Percentiles rank a stretch among this genome's conserved stretches.
Evolutionary conservation across 1,139 yeast genomes (phyloP).

Genomic region (Yamadazyma dushanensis): DNA sequence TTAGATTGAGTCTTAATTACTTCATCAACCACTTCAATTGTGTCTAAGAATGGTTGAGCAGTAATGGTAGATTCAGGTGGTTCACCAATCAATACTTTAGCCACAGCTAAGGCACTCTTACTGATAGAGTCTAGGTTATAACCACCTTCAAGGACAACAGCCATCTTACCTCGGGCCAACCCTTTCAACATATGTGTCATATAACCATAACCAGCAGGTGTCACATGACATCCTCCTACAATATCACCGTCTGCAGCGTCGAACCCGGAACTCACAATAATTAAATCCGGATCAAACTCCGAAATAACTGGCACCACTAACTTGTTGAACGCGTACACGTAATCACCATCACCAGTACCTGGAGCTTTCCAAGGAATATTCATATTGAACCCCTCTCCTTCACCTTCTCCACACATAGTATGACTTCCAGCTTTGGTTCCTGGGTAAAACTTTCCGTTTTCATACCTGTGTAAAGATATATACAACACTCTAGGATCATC

Average conservation of each 20-base stretch:
- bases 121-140: conserved; percentile 91
- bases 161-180: conserved; percentile 82
- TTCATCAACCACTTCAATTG: conserved; percentile 83
- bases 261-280: conserved; percentile 91
- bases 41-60: conserved; percentile 68
- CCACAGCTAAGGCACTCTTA: conserved; percentile 86
- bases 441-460: conserved; percentile 90
- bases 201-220: conserved; percentile 95
- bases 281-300: conserved; percentile 91
- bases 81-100: conserved; percentile 89
- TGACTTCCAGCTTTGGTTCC: conserved; percentile 84
- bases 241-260: conserved; percentile 99
- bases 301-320: conserved; percentile 87
- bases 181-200: conserved; percentile 92
- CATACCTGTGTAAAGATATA: conserved; percentile 89
- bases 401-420: conserved; percentile 78
- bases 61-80: conserved; percentile 79
- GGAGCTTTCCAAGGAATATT: conserved; percentile 95
- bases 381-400: conserved; percentile 82
- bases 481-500: conserved; percentile 89
- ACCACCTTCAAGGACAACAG: conserved; percentile 95
- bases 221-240: conserved; percentile 95
- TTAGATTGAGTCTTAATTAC: conserved; percentile 79
- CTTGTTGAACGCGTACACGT: conserved; percentile 85
- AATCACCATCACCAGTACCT: conserved; percentile 96